A percentile compares a stretch with the other conserved stretches of the same genome.
phyloP scores from a whole-genome alignment of 164 flowering plant genomes.

The Umbilicus rupestris region DNA sequence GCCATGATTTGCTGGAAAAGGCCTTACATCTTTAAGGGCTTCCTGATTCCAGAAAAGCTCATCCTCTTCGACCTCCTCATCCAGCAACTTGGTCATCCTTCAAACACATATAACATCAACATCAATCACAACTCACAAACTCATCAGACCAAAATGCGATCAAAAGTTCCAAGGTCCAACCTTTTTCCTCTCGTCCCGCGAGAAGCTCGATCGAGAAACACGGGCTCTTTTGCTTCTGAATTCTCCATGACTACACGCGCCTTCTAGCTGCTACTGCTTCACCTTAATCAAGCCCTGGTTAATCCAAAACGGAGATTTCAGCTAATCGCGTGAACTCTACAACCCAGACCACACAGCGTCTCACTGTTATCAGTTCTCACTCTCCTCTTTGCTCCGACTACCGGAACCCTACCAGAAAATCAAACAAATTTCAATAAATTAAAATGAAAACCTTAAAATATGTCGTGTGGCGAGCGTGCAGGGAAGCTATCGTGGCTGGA shows the following conservation, averaged over 20 bases:
- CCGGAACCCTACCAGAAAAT: too few relatives aligned
- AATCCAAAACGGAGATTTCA: not conserved
- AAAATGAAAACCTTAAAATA: too few relatives aligned
- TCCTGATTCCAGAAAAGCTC: constrained; percentile 95
- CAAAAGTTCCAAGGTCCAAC: constrained; percentile 8
- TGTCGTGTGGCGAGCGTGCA: too few relatives aligned
- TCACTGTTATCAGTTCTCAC: not conserved
- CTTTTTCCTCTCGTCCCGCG: constrained; percentile 52
- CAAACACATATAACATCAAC: not conserved
- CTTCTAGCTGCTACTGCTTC: not conserved
- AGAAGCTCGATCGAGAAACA: constrained; percentile 38
- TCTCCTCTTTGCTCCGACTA: too few relatives aligned
- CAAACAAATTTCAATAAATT: too few relatives aligned
- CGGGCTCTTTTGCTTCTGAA: constrained; percentile 24
- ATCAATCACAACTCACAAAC: not conserved
- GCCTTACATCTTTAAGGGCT: constrained; percentile 75
- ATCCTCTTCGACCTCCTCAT: constrained; percentile 82
- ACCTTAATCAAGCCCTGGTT: not conserved
- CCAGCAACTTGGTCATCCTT: constrained; percentile 88
- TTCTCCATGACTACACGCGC: constrained; percentile 22
- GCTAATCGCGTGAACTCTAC: not conserved
- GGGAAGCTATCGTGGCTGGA: too few relatives aligned
- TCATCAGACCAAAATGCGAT: not conserved
- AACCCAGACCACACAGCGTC: too few relatives aligned
- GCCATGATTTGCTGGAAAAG: not conserved